Conservation (phyloP, 73 alveolate genomes). For the Symbiodinium natans region DNA sequence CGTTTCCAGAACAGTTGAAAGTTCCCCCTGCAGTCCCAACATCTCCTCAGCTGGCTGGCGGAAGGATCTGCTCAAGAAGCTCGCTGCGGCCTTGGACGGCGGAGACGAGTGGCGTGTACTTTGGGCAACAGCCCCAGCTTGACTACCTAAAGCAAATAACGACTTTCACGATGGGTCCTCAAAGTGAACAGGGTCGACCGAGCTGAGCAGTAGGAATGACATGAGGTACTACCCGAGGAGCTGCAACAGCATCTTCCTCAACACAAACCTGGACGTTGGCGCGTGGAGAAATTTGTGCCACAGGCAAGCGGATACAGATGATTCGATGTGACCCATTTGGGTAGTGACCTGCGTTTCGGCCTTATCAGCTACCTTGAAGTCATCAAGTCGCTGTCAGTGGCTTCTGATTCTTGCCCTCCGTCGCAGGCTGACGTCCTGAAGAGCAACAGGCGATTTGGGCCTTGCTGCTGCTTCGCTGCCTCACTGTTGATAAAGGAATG, state of each 20-base stretch:
- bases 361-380: too few species aligned
- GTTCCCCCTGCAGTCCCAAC: not conserved
- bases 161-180: too few species aligned
- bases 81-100: conserved; percentile 70
- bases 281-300: conserved; percentile 77
- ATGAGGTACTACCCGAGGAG: conserved; percentile 61
- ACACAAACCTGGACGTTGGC: conserved; percentile 46
- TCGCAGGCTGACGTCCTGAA: conserved; percentile 72
- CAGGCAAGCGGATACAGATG: too few species aligned
- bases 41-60: not conserved
- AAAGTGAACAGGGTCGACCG: too few species aligned
- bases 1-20: not conserved
- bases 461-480: not conserved
- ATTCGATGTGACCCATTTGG: too few species aligned
- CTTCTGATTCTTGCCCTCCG: too few species aligned
- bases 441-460: conserved; percentile 30
- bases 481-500: too few species aligned
- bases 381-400: too few species aligned
- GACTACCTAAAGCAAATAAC: too few species aligned
- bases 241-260: conserved; percentile 41
- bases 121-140: conserved; percentile 26
- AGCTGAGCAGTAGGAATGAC: too few species aligned
- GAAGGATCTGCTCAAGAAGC: conserved; percentile 53
- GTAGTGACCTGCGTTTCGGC: too few species aligned
- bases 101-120: conserved; percentile 64